Percentiles rank a stretch among this genome's conserved stretches.
phyloP scores from a whole-genome alignment of 768 basidiomycete genomes.

The Candolleomyces efflorescens region DNA sequence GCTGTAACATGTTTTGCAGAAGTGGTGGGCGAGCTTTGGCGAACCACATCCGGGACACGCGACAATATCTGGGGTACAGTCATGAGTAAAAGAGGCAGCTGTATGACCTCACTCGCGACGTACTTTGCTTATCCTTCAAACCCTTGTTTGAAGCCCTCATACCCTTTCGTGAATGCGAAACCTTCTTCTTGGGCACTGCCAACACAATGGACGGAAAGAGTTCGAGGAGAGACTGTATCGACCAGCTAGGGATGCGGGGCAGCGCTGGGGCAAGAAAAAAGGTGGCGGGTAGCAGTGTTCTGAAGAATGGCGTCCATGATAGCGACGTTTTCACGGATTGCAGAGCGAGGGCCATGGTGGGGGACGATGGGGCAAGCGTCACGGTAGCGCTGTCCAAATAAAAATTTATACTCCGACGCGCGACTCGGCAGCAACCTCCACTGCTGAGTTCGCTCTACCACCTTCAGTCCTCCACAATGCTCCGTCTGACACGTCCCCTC shows the following conservation, averaged over 20 bases:
- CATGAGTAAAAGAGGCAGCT: background rate
- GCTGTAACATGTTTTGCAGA: conserved; percentile 80
- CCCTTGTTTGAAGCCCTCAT: conserved; percentile 96
- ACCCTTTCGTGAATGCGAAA: conserved; percentile 90
- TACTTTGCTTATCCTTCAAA: conserved; percentile 89
- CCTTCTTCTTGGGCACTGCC: conserved; percentile 93
- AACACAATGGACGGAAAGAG: conserved; percentile 85
- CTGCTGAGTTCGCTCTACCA: conserved; percentile 4
- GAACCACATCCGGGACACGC: conserved; percentile 87
- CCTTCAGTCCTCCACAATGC: conserved; percentile 46
- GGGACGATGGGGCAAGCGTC: conserved; percentile 5
- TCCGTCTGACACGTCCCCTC: conserved; percentile 72
- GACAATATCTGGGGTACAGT: conserved; percentile 64
- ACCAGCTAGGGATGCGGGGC: conserved; percentile 19
- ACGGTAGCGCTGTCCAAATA: conserved; percentile 13
- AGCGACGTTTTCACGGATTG: conserved; percentile 1
- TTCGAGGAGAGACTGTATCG: conserved; percentile 47
- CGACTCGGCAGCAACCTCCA: conserved; percentile 11
- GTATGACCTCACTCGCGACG: conserved; percentile 16
- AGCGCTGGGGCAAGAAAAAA: conserved; percentile 19
- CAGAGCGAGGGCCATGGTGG: conserved; percentile 32
- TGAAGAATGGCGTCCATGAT: conserved; percentile 14
- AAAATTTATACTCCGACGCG: conserved; percentile 40
- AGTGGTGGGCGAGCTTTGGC: conserved; percentile 84
- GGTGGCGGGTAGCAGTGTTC: conserved; percentile 16